Conservation (phyloP, 108 stramenopile genomes). For the Discostella stelligeroides region DNA sequence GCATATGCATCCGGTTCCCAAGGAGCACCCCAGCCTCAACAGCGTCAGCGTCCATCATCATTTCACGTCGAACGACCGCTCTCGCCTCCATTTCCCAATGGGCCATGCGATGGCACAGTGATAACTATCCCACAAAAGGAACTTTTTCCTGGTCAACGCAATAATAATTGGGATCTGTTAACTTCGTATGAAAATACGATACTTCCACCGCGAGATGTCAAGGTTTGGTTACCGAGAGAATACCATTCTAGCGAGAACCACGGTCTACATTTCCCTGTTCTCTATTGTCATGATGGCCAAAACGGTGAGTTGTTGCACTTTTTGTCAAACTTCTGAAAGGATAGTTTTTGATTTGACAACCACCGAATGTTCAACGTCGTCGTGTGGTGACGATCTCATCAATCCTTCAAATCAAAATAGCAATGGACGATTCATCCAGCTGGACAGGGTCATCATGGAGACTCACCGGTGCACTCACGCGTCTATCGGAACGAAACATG, state of each 20-base stretch:
- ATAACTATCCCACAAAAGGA: slow-evolving; percentile 50
- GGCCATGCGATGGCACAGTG: slow-evolving; percentile 54
- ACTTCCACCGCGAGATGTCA: slow-evolving; percentile 56
- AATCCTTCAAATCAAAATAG: slow-evolving; percentile 6
- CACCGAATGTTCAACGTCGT: background rate
- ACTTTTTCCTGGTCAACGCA: slow-evolving; percentile 18
- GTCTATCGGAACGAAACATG: slow-evolving; percentile 50
- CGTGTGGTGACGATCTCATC: background rate
- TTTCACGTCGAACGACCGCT: slow-evolving; percentile 15
- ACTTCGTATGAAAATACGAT: slow-evolving; percentile 15
- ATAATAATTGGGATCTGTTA: slow-evolving; percentile 42
- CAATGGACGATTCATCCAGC: slow-evolving; percentile 52
- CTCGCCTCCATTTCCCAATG: slow-evolving; percentile 64
- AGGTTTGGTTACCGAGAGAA: slow-evolving; percentile 71
- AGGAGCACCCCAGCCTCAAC: background rate
- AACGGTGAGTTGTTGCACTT: slow-evolving; percentile 58
- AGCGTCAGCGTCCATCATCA: background rate
- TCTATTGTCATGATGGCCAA: slow-evolving; percentile 78
- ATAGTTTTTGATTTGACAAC: too few species aligned
- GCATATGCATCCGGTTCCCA: background rate
- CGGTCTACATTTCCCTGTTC: slow-evolving; percentile 41
- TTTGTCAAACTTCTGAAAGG: too few species aligned
- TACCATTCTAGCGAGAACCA: slow-evolving; percentile 37
- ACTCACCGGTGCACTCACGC: slow-evolving; percentile 66
- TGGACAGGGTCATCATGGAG: slow-evolving; percentile 81